Conservation (phyloP, 2,329 filamentous ascomycete genomes). For the Curvularia sp. region DNA sequence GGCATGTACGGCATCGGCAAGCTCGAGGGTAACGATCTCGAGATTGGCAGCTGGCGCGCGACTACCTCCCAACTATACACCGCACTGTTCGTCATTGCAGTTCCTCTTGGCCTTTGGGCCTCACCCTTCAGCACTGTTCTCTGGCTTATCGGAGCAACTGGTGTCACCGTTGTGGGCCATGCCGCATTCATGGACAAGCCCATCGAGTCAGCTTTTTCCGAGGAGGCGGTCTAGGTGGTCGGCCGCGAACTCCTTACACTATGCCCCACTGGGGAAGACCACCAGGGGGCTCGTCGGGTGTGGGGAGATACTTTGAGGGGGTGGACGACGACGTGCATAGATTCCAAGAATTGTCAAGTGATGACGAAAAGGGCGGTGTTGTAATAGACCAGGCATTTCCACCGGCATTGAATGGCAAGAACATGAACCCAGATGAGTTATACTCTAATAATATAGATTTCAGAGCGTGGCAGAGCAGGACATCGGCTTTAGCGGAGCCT, state of each 20-base stretch:
- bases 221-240: slow-evolving; percentile 99
- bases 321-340: slow-evolving; percentile 54
- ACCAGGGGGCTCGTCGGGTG: slow-evolving; percentile 74
- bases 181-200: slow-evolving; percentile 97
- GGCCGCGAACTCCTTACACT: slow-evolving; percentile 95
- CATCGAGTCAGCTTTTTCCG: slow-evolving; percentile 99
- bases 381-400: slow-evolving; percentile 51
- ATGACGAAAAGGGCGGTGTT: slow-evolving; percentile 59
- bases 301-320: slow-evolving; percentile 59
- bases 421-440: slow-evolving; percentile 55
- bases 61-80: slow-evolving; percentile 96
- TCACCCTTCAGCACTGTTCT: slow-evolving; percentile 85
- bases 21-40: slow-evolving; percentile 85
- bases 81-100: slow-evolving; percentile 78
- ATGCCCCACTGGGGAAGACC: slow-evolving; percentile 99
- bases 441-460: slow-evolving; percentile 59
- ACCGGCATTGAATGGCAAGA: slow-evolving; percentile 40
- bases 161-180: slow-evolving; percentile 92
- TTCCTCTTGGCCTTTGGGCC: slow-evolving; percentile 84
- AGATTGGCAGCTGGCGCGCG: slow-evolving; percentile 81
- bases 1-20: slow-evolving; percentile 93
- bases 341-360: slow-evolving; percentile 72
- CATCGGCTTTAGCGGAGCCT: slow-evolving; percentile 57
- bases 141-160: slow-evolving; percentile 95
- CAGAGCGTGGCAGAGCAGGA: slow-evolving; percentile 50